A percentile compares a stretch with the other conserved stretches of the same genome.
phyloP scores from a whole-genome alignment of 2,329 filamentous ascomycete species.

The Stagonosporopsis tanaceti region DNA sequence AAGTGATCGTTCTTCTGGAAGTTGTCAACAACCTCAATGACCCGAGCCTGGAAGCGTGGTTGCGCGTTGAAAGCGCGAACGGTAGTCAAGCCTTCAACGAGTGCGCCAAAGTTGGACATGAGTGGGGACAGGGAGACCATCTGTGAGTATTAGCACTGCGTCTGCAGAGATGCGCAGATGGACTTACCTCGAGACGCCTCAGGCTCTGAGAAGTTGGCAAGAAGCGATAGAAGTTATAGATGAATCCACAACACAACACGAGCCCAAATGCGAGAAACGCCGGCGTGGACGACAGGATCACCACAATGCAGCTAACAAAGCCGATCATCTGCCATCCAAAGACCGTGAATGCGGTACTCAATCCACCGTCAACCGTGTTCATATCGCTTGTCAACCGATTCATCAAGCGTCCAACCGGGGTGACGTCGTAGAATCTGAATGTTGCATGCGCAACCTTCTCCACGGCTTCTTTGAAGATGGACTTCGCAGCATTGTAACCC shows the following conservation, averaged over 20 bases:
- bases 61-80: slow-evolving; percentile 85
- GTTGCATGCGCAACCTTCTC: slow-evolving; percentile 77
- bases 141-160: slow-evolving; percentile 28
- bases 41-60: slow-evolving; percentile 77
- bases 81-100: slow-evolving; percentile 84
- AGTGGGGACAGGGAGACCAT: slow-evolving; percentile 89
- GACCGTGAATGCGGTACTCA: slow-evolving; percentile 74
- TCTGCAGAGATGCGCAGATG: neutral
- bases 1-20: slow-evolving; percentile 97
- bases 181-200: slow-evolving; percentile 71
- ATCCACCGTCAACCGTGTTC: slow-evolving; percentile 86
- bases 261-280: slow-evolving; percentile 77
- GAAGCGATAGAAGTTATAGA: slow-evolving; percentile 78
- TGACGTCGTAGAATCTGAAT: slow-evolving; percentile 91
- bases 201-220: slow-evolving; percentile 84
- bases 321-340: slow-evolving; percentile 75
- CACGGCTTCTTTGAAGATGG: slow-evolving; percentile 77
- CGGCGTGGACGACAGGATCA: slow-evolving; percentile 82
- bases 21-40: slow-evolving; percentile 81
- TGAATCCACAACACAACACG: slow-evolving; percentile 71
- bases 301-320: slow-evolving; percentile 75
- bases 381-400: slow-evolving; percentile 92
- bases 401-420: slow-evolving; percentile 88
- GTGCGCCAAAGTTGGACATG: slow-evolving; percentile 90
- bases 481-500: slow-evolving; percentile 78